Base-by-base conservation (phyloP, 2,329 filamentous ascomycete genomes). In the Colletotrichum sp. region DNA sequence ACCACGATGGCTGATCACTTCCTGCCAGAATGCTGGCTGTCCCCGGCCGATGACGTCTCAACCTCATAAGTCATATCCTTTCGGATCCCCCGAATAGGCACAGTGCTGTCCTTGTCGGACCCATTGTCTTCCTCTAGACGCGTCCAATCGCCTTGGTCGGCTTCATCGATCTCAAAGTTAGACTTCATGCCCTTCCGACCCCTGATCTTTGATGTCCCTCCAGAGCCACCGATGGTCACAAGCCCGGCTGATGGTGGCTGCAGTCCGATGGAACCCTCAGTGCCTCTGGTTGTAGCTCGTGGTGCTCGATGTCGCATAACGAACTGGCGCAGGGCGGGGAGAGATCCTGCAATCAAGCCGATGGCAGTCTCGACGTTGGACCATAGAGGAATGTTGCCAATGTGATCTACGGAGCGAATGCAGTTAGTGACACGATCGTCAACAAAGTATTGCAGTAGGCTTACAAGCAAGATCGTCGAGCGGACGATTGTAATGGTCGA, bases 281-380 rank as follows among this genome's bases (percentile, higher is more conserved):
- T 73, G 15, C 73, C 76, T 18, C 32, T 15, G 5, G 59, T 64
- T 15, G 69, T 59, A 13, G 36, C 28, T 32, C 49, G 15, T 1
- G 59, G 16, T 12, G 57, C 15, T 24, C 55, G 18, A 15, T 70
- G 32, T 13, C 65, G 49, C 49, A 65, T 39, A 39, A 76, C 36
- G 60, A 78, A 65, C 15, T 75, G 74, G 7, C 75, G 76, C 7
- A 79, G 70, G 8, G 76, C 74, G 8, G 78, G 78, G 9, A 79
- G 65, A 3, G 78, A 79, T 16, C 71, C 77, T 59, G 78, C 78
- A 59, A 79, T 67, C 12, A 76, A 67, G 18, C 78, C 78, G 15
- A 79, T 66, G 55, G 73, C 78, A 9, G 78, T 79, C 64, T 79
- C 78, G 60, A 79, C 55, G 24, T 78, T 78, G 34, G 78, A 79